A percentile compares a stretch with the other conserved stretches of the same genome.
These are phyloP conservation scores for Kondoa malvinella DNA, from an alignment of 768 basidiomycete genomes.

Conservation along the genomic window DNA sequence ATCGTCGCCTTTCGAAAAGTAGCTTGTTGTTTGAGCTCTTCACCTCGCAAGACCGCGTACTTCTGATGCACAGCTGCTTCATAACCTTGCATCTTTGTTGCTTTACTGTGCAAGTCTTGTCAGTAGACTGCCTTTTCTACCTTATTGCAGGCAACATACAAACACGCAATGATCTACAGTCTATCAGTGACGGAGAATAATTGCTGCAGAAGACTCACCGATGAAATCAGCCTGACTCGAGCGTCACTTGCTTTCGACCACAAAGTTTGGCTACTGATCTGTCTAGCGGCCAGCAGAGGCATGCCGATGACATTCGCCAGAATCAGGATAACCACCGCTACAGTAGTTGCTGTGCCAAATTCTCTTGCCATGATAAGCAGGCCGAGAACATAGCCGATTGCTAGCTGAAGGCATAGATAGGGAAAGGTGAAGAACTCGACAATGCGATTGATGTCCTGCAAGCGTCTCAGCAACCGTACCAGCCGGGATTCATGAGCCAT, in stretches of 20 bases:
- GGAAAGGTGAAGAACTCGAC: not conserved
- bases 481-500: not conserved
- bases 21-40: conserved; percentile 10
- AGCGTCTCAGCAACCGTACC: not conserved
- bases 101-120: too few relatives aligned
- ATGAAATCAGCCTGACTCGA: not conserved
- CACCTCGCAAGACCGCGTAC: not conserved
- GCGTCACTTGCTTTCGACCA: not conserved
- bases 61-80: conserved; percentile 9
- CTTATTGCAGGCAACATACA: not conserved
- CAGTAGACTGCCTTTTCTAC: too few relatives aligned
- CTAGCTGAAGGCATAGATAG: not conserved
- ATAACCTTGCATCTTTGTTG: conserved; percentile 17
- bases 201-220: not conserved
- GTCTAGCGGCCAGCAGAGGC: not conserved
- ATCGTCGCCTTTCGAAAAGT: not conserved
- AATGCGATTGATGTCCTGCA: not conserved
- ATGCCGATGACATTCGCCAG: not conserved
- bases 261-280: not conserved
- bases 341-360: not conserved
- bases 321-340: not conserved
- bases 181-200: not conserved
- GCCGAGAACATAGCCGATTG: not conserved
- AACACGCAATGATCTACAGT: not conserved
- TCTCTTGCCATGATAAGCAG: not conserved